Evolutionary conservation across 352 stramenopile species (phyloP), one percentile per base, ranked within the genome.

Genomic region (Phytophthora idaei): DNA sequence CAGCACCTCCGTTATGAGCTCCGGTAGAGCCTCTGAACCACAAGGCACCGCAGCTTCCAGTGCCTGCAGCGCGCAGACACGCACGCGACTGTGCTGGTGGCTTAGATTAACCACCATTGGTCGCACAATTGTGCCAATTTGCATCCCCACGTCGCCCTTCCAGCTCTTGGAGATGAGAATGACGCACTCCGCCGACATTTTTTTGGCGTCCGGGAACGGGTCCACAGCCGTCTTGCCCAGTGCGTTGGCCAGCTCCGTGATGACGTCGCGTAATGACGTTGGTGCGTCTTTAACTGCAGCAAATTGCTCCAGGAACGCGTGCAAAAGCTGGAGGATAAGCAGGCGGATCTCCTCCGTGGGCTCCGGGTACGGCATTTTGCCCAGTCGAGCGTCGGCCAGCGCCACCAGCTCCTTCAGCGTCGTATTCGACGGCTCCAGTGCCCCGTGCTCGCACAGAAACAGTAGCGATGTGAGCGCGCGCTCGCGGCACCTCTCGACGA

Each of bases 51-150:
- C 64, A 11, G 73, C 81, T 64, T 93, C 83, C 9, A 94, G 64
- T 7, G 87, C 85, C 56, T 93, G 86, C n/a, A 96, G 65, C 0
- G 86, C 85, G 14, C 72, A 80, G n/a, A 87, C 75, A 36, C 88
- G 86, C 31, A 94, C 83, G 44, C 85, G 83, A 60, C 86, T 93
- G 73, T 96, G 86, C 56, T 96, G 88, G 51, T 96, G 86, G 2
- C 81, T 71, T 4, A 96, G 69, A 67, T 94, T 96, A 41, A 63
- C 71, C 10, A 89, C 72, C 34, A 92, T 72, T 0, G 88, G 83
- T 12, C 81, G 81, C 6, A 89, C 78, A 49, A 96, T 81, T 45
- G 83, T 76, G 2, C 78, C 83, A 6, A 93, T 74, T 32, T 94
- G 88, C 56, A 92, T 72, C 37, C 82, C 77, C 1, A 94, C 71